Conservation (phyloP, 805 yeast genomes). For the Candida tammaniensis region DNA sequence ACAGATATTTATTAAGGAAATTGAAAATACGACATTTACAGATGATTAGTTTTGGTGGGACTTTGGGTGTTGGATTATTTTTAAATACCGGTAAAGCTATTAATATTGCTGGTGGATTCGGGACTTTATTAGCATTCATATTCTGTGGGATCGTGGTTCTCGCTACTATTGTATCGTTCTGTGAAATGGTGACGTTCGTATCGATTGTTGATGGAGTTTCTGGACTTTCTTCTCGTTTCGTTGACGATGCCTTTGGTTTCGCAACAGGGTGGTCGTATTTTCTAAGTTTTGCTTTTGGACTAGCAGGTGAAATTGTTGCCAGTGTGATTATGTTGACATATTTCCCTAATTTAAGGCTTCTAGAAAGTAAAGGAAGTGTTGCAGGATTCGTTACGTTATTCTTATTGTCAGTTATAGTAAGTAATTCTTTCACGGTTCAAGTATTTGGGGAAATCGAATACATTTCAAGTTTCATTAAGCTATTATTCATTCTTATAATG, state of each 20-base stretch:
- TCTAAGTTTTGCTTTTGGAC: slow-evolving; percentile 65
- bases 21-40: slow-evolving; percentile 66
- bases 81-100: slow-evolving; percentile 72
- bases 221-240: slow-evolving; percentile 71
- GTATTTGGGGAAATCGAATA: slow-evolving; percentile 76
- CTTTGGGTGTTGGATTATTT: slow-evolving; percentile 73
- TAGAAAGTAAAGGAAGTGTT: slow-evolving; percentile 41
- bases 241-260: slow-evolving; percentile 76
- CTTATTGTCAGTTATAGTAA: slow-evolving; percentile 39
- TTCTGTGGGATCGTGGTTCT: slow-evolving; percentile 65
- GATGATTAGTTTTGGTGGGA: slow-evolving; percentile 77
- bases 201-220: slow-evolving; percentile 80
- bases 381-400: slow-evolving; percentile 68
- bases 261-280: slow-evolving; percentile 74
- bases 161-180: slow-evolving; percentile 69
- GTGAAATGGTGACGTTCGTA: slow-evolving; percentile 77
- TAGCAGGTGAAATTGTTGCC: slow-evolving; percentile 81
- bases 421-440: slow-evolving; percentile 67
- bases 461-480: slow-evolving; percentile 55
- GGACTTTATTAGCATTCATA: slow-evolving; percentile 64
- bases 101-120: slow-evolving; percentile 73
- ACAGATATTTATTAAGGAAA: slow-evolving; percentile 48
- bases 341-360: slow-evolving; percentile 54
- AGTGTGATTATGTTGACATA: slow-evolving; percentile 73
- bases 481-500: slow-evolving; percentile 49